Conservation (phyloP, 2,329 filamentous ascomycete species). For the Venturia oleaginea region DNA sequence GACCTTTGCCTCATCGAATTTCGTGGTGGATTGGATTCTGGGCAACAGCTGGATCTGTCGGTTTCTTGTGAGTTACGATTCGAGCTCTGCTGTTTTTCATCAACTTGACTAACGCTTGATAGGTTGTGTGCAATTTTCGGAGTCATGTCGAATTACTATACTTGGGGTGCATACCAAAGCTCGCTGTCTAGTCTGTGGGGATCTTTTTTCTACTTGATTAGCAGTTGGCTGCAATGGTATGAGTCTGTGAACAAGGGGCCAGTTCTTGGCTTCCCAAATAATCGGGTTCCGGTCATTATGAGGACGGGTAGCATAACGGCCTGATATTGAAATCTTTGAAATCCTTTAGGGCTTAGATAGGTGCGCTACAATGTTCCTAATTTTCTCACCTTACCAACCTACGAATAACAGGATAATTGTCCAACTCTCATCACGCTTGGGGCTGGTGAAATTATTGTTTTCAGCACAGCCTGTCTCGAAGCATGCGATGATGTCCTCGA, state of each 20-base stretch:
- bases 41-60: conserved; percentile 21
- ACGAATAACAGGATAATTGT: no score
- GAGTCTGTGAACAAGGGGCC: conserved; percentile 23
- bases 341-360: no score
- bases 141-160: conserved; percentile 12
- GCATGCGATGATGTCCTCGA: no score
- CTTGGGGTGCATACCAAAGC: conserved; percentile 19
- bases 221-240: conserved; percentile 23
- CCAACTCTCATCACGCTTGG: no score
- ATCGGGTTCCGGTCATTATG: conserved; percentile 15
- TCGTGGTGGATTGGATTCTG: conserved; percentile 25
- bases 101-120: neutral
- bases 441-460: no score
- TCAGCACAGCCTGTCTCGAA: no score
- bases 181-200: conserved; percentile 22
- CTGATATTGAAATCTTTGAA: neutral
- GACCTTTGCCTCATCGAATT: conserved; percentile 18
- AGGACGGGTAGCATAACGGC: neutral
- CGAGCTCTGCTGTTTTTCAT: neutral
- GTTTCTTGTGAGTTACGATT: conserved; percentile 20
- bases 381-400: no score
- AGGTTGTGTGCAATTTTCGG: conserved; percentile 13
- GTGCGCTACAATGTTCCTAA: no score
- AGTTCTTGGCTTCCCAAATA: conserved; percentile 19
- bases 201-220: conserved; percentile 19